These are phyloP conservation scores for Acanthamoeba castellanii DNA, from an alignment of 208 protist species.

Conservation along the genomic window DNA sequence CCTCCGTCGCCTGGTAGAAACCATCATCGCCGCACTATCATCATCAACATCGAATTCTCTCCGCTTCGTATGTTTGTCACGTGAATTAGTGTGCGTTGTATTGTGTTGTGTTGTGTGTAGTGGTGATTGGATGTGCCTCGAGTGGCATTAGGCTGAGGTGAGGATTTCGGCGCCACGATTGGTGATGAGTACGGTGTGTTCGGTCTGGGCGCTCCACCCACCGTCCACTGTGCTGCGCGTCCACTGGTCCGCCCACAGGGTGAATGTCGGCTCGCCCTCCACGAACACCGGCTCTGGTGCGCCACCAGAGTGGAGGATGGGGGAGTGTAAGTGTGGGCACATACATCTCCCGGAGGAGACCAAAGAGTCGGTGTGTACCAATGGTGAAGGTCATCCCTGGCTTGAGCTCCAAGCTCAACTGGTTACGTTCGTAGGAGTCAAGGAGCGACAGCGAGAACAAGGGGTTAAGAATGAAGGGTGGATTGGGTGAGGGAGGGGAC, in stretches of 20 bases:
- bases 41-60: background rate
- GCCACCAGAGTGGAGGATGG: constrained; percentile 68
- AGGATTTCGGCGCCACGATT: constrained; percentile 84
- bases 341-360: background rate
- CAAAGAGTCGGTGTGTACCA: background rate
- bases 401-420: constrained; percentile 17
- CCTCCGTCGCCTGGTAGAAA: background rate
- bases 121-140: background rate
- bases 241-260: constrained; percentile 96
- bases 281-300: constrained; percentile 99
- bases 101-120: too few relatives aligned
- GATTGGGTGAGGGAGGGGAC: background rate
- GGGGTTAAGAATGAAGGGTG: background rate
- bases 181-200: constrained; percentile 98
- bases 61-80: background rate
- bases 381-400: constrained; percentile 65
- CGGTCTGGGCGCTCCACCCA: constrained; percentile 97
- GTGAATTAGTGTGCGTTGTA: too few relatives aligned
- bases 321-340: background rate
- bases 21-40: background rate
- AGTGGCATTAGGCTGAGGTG: background rate
- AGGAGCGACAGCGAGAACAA: background rate
- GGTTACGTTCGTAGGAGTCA: background rate
- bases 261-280: constrained; percentile 88
- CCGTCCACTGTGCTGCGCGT: constrained; percentile 96